Base-by-base conservation (phyloP, 345 rosid genomes). In the Citrus glauca region DNA sequence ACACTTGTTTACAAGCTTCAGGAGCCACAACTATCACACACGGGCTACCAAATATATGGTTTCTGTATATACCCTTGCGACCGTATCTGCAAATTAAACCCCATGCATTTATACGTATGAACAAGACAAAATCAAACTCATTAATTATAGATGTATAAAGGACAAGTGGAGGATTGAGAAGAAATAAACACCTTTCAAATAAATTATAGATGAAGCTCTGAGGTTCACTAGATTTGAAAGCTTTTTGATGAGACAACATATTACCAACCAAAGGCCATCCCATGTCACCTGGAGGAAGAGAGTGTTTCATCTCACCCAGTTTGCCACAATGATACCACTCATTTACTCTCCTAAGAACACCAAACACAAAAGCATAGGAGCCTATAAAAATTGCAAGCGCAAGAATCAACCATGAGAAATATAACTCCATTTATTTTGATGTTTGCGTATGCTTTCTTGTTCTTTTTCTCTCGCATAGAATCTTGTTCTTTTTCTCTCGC, bases 181-280 rank as follows among this genome's bases (percentile, higher is more conserved):
- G 57, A 69, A 45, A 25, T 4, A 37, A 40, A 4, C 14, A 85
- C 89, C 85, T 87, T 55, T 38, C 25, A 69, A 55, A 69, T 45
- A 86, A 84, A 71, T 27, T 25, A 65, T 45, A 27, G 63, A 81
- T 35, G 74, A 88, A 88, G 65, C 84, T 82, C 56, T 88, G 89
- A 59, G 90, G 91, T 25, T 85, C 74, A 60, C 74, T 59, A 53
- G 90, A 83, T 64, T 80, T 87, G 86, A 85, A 86, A 78, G 90
- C 83, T 66, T 63, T 80, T 71, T 82, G 82, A 71, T 89, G 87
- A 25, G 89, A 78, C 76, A 42, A 59, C 92, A 85, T 86, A 45
- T 82, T 87, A 14, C 91, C 89, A 7, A 87, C 33, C 38, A 88
- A 35, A 76, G 88, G 90, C 90, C 83, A 85, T 4, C 88, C 89